Conservation (phyloP, 1,284 basidiomycete species). For the Sanghuangporus baumii region DNA sequence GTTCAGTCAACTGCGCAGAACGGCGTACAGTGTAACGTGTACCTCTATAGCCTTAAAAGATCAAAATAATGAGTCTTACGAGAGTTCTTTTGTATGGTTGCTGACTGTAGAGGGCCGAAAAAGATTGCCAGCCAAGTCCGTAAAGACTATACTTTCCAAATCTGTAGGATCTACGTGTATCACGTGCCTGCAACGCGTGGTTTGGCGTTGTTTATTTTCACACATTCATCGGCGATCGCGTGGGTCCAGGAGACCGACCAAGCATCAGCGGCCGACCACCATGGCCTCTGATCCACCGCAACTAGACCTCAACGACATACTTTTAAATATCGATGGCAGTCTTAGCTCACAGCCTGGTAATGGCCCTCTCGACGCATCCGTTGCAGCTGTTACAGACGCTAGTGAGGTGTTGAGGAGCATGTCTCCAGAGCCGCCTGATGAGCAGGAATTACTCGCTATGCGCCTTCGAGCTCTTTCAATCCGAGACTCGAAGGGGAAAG, state of each 20-base stretch:
- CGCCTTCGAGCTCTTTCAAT: slow-evolving; percentile 26
- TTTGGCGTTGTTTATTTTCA: slow-evolving; percentile 16
- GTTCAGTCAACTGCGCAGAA: too few species aligned
- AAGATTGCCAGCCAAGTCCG: background rate
- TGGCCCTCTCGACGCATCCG: background rate
- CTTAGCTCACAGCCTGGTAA: slow-evolving; percentile 20
- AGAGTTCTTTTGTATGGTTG: background rate
- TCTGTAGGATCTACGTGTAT: background rate
- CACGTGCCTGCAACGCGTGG: slow-evolving; percentile 13
- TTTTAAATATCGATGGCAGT: background rate
- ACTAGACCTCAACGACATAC: background rate
- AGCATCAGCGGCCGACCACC: background rate
- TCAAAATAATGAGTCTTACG: too few species aligned
- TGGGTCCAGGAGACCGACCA: background rate
- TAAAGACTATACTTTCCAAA: background rate
- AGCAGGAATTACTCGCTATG: slow-evolving; percentile 29
- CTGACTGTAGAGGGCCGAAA: background rate
- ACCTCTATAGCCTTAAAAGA: too few species aligned
- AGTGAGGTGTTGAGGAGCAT: slow-evolving; percentile 9
- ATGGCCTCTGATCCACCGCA: slow-evolving; percentile 3
- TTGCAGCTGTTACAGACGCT: background rate
- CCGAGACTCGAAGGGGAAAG: slow-evolving; percentile 20
- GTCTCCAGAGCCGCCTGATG: slow-evolving; percentile 30
- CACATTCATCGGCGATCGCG: background rate
- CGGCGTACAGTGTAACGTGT: too few species aligned